phyloP scores from a whole-genome alignment of 2,329 filamentous ascomycete genomes.

The Amylocarpus encephaloides region DNA sequence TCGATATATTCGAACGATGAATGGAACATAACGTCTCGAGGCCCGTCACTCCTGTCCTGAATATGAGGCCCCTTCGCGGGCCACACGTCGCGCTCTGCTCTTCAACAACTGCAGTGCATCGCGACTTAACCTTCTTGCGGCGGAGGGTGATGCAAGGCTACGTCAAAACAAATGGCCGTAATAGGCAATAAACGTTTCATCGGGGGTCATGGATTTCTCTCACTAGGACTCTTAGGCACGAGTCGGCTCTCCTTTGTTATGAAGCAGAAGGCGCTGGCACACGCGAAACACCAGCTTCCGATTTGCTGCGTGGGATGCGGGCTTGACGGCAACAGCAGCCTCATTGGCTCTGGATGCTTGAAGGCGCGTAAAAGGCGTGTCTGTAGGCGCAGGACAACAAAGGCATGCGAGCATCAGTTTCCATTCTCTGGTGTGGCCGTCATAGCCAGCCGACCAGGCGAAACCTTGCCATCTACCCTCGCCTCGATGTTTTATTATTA shows the following conservation, averaged over 20 bases:
- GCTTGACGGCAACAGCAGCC: neutral
- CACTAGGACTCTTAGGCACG: too few relatives aligned
- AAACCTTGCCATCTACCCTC: too few relatives aligned
- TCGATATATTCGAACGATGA: too few relatives aligned
- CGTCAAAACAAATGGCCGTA: constrained; percentile 28
- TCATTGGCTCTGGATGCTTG: constrained; percentile 17
- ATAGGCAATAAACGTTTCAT: constrained; percentile 22
- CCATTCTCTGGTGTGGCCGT: too few relatives aligned
- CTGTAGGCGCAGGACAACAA: too few relatives aligned
- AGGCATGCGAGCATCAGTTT: too few relatives aligned
- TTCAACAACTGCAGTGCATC: constrained; percentile 8
- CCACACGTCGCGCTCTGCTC: constrained; percentile 20
- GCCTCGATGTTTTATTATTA: too few relatives aligned
- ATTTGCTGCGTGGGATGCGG: constrained; percentile 1
- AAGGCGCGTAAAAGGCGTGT: constrained; percentile 30
- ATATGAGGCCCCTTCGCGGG: neutral
- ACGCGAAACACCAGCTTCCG: constrained; percentile 22
- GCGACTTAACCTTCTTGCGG: constrained; percentile 19
- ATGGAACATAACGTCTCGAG: neutral
- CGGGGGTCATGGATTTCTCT: constrained; percentile 14
- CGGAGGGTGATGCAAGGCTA: constrained; percentile 15
- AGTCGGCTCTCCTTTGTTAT: constrained; percentile 24
- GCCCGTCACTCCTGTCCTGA: neutral
- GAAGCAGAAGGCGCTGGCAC: constrained; percentile 19
- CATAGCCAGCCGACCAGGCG: too few relatives aligned